Base-by-base conservation (phyloP, 2,329 filamentous ascomycete genomes). In the Lasiodiplodia sp. region DNA sequence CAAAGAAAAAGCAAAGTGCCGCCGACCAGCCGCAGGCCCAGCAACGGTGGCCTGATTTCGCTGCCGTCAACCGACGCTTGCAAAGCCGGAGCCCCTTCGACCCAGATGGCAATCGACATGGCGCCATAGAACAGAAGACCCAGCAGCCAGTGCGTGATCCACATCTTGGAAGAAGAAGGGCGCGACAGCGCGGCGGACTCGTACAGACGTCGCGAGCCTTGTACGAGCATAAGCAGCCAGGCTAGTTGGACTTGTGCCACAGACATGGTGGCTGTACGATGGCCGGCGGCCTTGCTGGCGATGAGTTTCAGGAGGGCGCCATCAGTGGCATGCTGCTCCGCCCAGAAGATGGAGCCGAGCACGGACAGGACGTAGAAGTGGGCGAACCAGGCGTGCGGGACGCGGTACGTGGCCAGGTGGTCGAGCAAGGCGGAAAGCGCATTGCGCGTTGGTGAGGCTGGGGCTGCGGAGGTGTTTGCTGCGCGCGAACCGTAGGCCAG, bases 331-430 rank as follows among this genome's bases (percentile, higher is more conserved):
- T 91, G 86, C 78, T 94, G 90, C 72, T 81, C 79, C 0, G 85
- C 87, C 93, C 94, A 97, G 78, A 94, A 91, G 4, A 88, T 74
- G 0, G 92, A 94, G 69, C 88, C 89, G 2, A 82, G 76, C 4
- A 94, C 81, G 3, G 92, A 95, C 44, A 89, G 78, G 66, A 92
- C 76, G 78, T 99, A 98, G 81, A 97, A 98, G 73, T 96, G 92
- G 53, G 86, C 86, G 79, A 98, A 98, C 89, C 92, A 98, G 70
- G 87, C 87, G 81, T 98, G 96, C 25, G 95, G 94, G 44, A 97
- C 91, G 76, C 88, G 87, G 72, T 86, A 78, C 47, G 78, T 81
- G 40, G 87, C 85, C 23, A 87, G 74, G 68, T 76, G 77, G 73
- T 89, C 87, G 69, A 89, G 81, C 56, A 83, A 62, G 25, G 68